Evolutionary conservation across 257 asterid species (phyloP).

Genomic region (Euphrasia confusa): DNA sequence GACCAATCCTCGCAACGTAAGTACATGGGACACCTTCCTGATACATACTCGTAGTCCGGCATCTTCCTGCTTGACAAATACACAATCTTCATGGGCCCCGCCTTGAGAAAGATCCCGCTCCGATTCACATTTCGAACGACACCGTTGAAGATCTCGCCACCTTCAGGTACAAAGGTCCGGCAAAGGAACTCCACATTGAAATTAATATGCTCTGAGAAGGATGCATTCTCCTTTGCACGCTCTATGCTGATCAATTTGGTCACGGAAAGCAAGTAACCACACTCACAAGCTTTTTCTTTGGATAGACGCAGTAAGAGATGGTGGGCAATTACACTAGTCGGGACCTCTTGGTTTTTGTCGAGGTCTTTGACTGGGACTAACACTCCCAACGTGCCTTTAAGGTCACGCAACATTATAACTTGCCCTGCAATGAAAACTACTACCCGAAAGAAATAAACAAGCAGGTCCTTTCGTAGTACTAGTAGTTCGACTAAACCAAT

Average conservation of each 20-base stretch:
- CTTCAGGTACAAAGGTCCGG: slow-evolving; percentile 51
- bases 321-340: slow-evolving; percentile 34
- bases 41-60: slow-evolving; percentile 48
- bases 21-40: slow-evolving; percentile 31
- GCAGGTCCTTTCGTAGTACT: no score
- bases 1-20: slow-evolving; percentile 46
- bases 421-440: slow-evolving; percentile 13
- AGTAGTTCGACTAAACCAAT: no score
- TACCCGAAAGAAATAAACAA: no score
- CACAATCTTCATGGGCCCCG: slow-evolving; percentile 68
- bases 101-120: slow-evolving; percentile 52
- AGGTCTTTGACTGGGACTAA: slow-evolving; percentile 34
- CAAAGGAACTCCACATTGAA: slow-evolving; percentile 52
- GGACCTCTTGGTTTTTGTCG: slow-evolving; percentile 27
- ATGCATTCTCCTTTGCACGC: slow-evolving; percentile 25
- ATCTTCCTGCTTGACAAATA: slow-evolving; percentile 36
- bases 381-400: slow-evolving; percentile 28
- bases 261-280: slow-evolving; percentile 62
- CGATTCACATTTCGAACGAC: slow-evolving; percentile 31
- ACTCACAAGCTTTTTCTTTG: slow-evolving; percentile 30
- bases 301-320: slow-evolving; percentile 41
- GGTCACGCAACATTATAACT: slow-evolving; percentile 36
- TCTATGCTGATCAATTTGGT: slow-evolving; percentile 59
- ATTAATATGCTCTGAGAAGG: slow-evolving; percentile 18
- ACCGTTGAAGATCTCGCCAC: slow-evolving; percentile 63